These are phyloP conservation scores for Strigomonas oncopelti DNA, from an alignment of 208 protist genomes.

Conservation along the genomic window DNA sequence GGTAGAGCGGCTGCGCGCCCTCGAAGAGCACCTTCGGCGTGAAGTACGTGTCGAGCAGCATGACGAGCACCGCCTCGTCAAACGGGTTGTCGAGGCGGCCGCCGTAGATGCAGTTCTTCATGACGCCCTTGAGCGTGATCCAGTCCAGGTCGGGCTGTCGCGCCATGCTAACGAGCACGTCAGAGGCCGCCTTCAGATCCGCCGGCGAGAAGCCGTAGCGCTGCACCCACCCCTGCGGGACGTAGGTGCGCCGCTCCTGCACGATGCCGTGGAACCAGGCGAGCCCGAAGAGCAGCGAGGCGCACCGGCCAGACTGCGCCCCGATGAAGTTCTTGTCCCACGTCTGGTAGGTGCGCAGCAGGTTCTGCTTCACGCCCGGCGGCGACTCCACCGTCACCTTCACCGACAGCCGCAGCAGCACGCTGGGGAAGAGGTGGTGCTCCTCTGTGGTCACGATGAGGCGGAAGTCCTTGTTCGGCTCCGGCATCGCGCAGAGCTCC, in stretches of 20 bases:
- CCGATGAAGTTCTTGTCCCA: conserved; percentile 73
- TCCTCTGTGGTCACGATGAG: conserved; percentile 95
- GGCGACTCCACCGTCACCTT: conserved; percentile 96
- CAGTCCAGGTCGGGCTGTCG: conserved; percentile 67
- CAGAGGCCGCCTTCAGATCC: conserved; percentile 91
- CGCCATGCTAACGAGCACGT: conserved; percentile 72
- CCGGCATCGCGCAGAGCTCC: conserved; percentile 81
- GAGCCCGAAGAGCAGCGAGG: conserved; percentile 89
- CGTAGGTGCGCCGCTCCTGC: conserved; percentile 95
- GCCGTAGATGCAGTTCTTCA: conserved; percentile 95
- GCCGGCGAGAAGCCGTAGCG: conserved; percentile 96
- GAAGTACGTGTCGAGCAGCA: conserved; percentile 82
- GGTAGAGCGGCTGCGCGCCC: conserved; percentile 32
- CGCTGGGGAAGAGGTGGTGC: conserved; percentile 90
- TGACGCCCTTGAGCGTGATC: conserved; percentile 87
- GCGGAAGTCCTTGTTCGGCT: conserved; percentile 88
- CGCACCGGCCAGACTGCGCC: conserved; percentile 26
- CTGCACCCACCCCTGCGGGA: conserved; percentile 97
- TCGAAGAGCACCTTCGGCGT: conserved; percentile 49
- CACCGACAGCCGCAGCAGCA: conserved; percentile 89
- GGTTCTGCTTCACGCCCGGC: conserved; percentile 94
- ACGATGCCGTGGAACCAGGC: conserved; percentile 96
- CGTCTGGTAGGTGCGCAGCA: conserved; percentile 89
- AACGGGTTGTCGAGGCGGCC: conserved; percentile 92
- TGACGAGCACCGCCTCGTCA: conserved; percentile 84